A percentile compares a stretch with the other conserved stretches of the same genome.
These are phyloP conservation scores for Colletotrichum abscissum DNA, from an alignment of 2,329 filamentous ascomycete species.

Conservation along the genomic window DNA sequence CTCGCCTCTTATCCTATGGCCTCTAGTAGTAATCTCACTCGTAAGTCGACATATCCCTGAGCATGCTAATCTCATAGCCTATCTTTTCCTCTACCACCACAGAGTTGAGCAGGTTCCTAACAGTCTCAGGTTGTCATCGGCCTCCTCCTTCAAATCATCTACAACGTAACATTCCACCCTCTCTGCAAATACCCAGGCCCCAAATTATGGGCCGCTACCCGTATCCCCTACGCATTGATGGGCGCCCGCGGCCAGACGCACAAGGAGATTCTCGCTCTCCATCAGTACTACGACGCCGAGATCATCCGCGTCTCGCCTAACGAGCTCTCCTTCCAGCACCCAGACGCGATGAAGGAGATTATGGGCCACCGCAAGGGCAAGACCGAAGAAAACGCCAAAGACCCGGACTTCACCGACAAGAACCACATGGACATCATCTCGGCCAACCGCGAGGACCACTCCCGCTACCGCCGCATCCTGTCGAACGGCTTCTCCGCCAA, in stretches of 20 bases:
- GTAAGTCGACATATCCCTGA: background rate
- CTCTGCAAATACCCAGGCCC: slow-evolving; percentile 45
- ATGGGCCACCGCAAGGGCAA: slow-evolving; percentile 42
- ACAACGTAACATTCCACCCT: slow-evolving; percentile 45
- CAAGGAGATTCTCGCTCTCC: slow-evolving; percentile 41
- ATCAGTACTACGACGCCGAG: slow-evolving; percentile 40
- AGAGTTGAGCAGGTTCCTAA: background rate
- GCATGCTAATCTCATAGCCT: background rate
- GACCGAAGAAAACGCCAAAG: slow-evolving; percentile 24
- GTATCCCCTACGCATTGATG: slow-evolving; percentile 22
- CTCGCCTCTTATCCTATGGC: slow-evolving; percentile 22
- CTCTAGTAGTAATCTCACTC: background rate
- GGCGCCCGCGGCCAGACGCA: slow-evolving; percentile 39
- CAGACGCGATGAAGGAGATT: slow-evolving; percentile 52
- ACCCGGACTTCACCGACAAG: background rate
- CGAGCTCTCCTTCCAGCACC: slow-evolving; percentile 50
- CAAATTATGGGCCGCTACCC: slow-evolving; percentile 37
- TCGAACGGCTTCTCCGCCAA: slow-evolving; percentile 41
- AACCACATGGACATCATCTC: slow-evolving; percentile 37
- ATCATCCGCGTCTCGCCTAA: slow-evolving; percentile 53
- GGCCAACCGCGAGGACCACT: slow-evolving; percentile 21
- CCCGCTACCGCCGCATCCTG: slow-evolving; percentile 33
- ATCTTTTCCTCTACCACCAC: background rate
- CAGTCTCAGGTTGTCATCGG: slow-evolving; percentile 10
- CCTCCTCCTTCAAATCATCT: slow-evolving; percentile 35